Conservation (phyloP, 176 grass and related monocot species). For the Oryza glumipatula region DNA sequence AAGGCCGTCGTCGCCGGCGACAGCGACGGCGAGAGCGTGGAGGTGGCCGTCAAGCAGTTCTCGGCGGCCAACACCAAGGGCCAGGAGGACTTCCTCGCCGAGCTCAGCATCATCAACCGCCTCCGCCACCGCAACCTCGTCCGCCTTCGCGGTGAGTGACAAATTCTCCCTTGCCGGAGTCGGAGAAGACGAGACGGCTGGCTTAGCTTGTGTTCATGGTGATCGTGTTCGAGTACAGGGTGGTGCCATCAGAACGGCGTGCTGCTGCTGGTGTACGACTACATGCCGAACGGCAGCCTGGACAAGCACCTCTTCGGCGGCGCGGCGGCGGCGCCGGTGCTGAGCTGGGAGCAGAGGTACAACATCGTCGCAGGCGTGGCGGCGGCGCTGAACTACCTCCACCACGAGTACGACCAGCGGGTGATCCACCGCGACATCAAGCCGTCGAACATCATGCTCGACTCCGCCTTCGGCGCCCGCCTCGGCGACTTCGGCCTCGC, state of each 20-base stretch:
- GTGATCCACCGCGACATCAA: slow-evolving; percentile 45
- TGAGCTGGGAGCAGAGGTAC: slow-evolving; percentile 57
- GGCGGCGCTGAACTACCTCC: slow-evolving; percentile 58
- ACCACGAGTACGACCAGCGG: slow-evolving; percentile 59
- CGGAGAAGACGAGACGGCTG: not conserved
- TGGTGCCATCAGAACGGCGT: slow-evolving; percentile 51
- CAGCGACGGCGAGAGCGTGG: slow-evolving; percentile 33
- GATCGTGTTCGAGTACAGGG: slow-evolving; percentile 19
- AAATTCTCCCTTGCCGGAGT: not conserved
- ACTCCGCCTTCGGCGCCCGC: not conserved
- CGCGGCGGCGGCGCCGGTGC: not conserved
- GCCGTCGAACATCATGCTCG: not conserved
- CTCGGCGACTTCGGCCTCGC: not conserved
- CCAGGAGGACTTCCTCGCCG: slow-evolving; percentile 66
- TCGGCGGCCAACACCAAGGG: not conserved
- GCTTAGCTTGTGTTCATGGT: not conserved
- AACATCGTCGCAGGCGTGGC: slow-evolving; percentile 51
- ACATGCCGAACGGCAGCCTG: not conserved
- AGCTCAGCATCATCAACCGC: slow-evolving; percentile 93
- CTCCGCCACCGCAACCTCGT: slow-evolving; percentile 76
- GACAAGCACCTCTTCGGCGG: not conserved
- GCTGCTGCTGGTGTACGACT: not conserved
- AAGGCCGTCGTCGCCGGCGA: slow-evolving; percentile 42
- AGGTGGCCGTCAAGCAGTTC: slow-evolving; percentile 6
- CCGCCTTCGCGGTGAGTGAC: slow-evolving; percentile 37